Evolutionary conservation across 257 asterid species (phyloP).

Genomic region (Coffea eugenioides): DNA sequence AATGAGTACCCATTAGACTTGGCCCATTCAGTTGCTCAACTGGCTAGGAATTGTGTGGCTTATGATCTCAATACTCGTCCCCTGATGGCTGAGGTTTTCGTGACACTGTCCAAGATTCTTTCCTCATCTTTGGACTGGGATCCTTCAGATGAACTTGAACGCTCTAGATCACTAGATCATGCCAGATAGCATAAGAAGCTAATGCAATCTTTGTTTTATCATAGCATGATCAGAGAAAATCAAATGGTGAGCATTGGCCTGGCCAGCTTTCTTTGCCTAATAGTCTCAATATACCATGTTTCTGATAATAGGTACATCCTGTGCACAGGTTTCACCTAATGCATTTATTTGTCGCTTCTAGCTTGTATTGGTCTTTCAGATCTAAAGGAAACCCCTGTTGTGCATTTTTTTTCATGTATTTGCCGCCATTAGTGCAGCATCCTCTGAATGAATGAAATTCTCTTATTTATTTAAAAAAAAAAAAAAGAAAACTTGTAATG

Average conservation of each 20-base stretch:
- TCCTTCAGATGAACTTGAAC: slow-evolving; percentile 39
- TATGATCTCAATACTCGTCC: slow-evolving; percentile 41
- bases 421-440: too few relatives aligned
- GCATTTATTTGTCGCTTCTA: neutral
- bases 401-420: neutral
- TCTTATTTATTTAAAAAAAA: too few relatives aligned
- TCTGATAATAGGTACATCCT: neutral
- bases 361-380: neutral
- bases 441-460: too few relatives aligned
- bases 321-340: too few relatives aligned
- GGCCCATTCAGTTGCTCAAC: slow-evolving; percentile 49
- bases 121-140: slow-evolving; percentile 58
- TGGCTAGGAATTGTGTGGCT: slow-evolving; percentile 51
- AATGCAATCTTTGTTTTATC: neutral
- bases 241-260: too few relatives aligned
- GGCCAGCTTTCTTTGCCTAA: neutral
- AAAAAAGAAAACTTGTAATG: too few relatives aligned
- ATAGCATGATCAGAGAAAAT: neutral
- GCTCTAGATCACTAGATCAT: slow-evolving; percentile 26
- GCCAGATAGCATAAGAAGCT: slow-evolving; percentile 9
- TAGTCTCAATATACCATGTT: neutral
- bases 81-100: slow-evolving; percentile 28
- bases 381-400: neutral
- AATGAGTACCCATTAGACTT: slow-evolving; percentile 44
- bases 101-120: slow-evolving; percentile 42